Base-by-base conservation (phyloP, 805 yeast genomes). In the Kurtzmaniella fragi region DNA sequence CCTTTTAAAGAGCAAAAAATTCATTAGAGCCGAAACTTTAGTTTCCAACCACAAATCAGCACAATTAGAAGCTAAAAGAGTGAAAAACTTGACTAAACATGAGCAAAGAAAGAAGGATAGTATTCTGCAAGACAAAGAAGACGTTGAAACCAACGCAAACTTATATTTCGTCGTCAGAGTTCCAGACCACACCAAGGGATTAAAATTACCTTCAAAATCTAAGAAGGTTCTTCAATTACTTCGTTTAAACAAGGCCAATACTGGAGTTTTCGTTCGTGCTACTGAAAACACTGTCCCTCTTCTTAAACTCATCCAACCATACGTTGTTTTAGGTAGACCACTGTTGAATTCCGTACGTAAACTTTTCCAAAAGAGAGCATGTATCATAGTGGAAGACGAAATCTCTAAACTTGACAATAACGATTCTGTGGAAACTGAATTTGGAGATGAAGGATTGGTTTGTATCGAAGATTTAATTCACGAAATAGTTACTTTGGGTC, bases 401-500 rank as follows among this genome's bases (percentile, higher is more conserved):
- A 64, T 67, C 35, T 60, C 73, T 30, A 73, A 78, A 42, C 64
- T 85, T 50, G 85, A 84, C 58, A 88, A 82, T 61, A 85, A 85
- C 66, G 80, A 78, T 50, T 61, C 80, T 31, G 81, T 85, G 38
- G 95, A 85, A 63, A 89, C 84, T 52, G 67, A 70, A 52, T 70
- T 85, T 45, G 84, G 82, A 7, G 63, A 60, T 36, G 61, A 58
- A 31, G 89, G 91, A 23, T 66, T 82, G 43, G 78, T 85, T 46
- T 85, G 95, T 76, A 74, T 83, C 14, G 93, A 85, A 65, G 95
- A 85, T 62, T 70, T 85, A 41, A 76, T 85, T 39, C 87, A 81
- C 54, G 91, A 84, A 62, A 70, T 85, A 39, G 70, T 67, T 15
- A 58, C 79, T 13, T 52, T 83, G 49, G 84, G 88, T 14, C 86